Evolutionary conservation across 148 eudicot species (phyloP), one percentile per base, ranked within the genome.

Genomic region (Camellia japonica): DNA sequence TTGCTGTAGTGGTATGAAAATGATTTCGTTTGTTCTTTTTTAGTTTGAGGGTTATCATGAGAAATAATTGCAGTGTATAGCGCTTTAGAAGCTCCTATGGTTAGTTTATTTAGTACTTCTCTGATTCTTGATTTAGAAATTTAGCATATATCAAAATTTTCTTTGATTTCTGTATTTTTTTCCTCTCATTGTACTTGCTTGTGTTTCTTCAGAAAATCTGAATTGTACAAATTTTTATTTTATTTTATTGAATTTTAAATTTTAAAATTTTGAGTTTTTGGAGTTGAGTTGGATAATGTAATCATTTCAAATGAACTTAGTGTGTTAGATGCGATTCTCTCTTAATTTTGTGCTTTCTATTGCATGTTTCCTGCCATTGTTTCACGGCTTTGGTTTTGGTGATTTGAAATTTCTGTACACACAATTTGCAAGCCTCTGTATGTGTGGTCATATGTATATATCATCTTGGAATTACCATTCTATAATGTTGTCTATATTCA

Each of bases 11-110:
- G 84, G 79, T 30, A 16, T 49, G 49, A 66, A 42, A 78, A 85
- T 85, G 38, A 81, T 85, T 74, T 81, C 78, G 82, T 77, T 73
- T 77, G 77, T 81, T 59, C 73, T 81, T 81, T 74, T 16, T 55
- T 49, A 44, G 63, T 61, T 68, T 77, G 49, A 44, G 38, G 46
- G 58, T 66, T 58, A 73, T 80, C 51, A 73, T 60, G 76, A 52
- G 78, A 42, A 43, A 78, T 76, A n/a, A 77, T 81, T 81, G 71
- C 71, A 80, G 11, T n/a, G 12, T 59, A 3, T 63, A 20, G 79
- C 38, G 67, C 67, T n/a, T 2, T 63, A 63, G 20, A 63, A 20
- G 30, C 20, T 19, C 67, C 20, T 20, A 20, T 63, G 38, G 7
- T n/a, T 10, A 63, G 38, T n/a, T 63, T 63, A 20, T 7, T 7